phyloP scores from a whole-genome alignment of 176 grass and related monocot genomes.

The Alopecurus myosuroides region DNA sequence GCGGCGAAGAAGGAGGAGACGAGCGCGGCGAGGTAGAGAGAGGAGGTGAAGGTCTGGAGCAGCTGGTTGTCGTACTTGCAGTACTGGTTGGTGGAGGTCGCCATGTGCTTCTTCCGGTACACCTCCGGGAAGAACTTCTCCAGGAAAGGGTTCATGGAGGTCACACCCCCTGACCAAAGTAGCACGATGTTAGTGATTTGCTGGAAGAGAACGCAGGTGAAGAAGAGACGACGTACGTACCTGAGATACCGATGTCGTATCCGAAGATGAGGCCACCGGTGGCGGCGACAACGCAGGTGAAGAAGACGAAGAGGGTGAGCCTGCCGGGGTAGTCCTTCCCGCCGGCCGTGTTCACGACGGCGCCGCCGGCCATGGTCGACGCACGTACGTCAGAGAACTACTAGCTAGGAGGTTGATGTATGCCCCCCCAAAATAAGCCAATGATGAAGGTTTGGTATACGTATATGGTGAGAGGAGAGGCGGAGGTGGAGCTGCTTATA shows the following conservation, averaged over 20 bases:
- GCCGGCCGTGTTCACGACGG: conserved; percentile 29
- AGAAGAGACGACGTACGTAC: not conserved
- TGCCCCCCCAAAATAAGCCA: not conserved
- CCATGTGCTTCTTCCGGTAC: conserved; percentile 26
- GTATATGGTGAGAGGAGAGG: not conserved
- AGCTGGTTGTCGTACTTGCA: conserved; percentile 72
- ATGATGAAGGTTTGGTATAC: not conserved
- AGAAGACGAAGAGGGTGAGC: conserved; percentile 52
- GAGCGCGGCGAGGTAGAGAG: conserved; percentile 61
- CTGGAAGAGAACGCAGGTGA: not conserved
- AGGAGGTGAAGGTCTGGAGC: conserved; percentile 73
- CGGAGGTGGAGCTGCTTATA: not conserved
- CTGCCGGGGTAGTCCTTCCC: conserved; percentile 60
- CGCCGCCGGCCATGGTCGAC: conserved; percentile 52
- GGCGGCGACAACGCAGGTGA: conserved; percentile 59
- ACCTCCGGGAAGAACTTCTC: conserved; percentile 60
- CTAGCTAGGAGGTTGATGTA: not conserved
- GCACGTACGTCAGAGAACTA: not conserved
- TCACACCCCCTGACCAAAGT: conserved; percentile 38
- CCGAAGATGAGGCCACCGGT: conserved; percentile 68
- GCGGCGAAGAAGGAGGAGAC: conserved; percentile 62
- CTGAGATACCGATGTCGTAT: conserved; percentile 66
- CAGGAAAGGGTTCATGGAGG: conserved; percentile 48
- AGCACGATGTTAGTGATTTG: not conserved
- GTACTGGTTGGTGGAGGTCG: conserved; percentile 40